Evolutionary conservation across 371 early-diverging fungal genomes (phyloP).

Genomic region (Rhizomucor miehei): DNA sequence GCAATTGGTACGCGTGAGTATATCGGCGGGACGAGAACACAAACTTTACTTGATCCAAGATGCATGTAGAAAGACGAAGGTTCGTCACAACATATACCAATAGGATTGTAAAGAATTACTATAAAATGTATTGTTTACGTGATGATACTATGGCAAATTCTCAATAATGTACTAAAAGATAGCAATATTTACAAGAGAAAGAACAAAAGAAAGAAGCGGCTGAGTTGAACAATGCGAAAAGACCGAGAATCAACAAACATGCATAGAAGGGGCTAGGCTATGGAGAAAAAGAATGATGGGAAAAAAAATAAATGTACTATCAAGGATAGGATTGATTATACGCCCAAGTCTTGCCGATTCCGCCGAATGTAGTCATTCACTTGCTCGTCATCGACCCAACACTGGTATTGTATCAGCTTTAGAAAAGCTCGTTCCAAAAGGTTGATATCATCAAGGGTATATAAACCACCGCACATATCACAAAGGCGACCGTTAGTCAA

Average conservation of each 20-base stretch:
- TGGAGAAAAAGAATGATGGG: not conserved
- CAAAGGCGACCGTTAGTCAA: constrained; percentile 32
- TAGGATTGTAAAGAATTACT: no score
- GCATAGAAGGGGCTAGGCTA: no score
- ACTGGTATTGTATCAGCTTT: constrained; percentile 40
- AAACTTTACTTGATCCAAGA: no score
- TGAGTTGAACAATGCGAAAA: not conserved
- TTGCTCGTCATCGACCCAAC: constrained; percentile 39
- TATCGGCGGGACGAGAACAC: no score
- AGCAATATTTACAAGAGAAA: constrained; percentile 1
- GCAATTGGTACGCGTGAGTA: no score
- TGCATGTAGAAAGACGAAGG: no score
- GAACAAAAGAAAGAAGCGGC: not conserved
- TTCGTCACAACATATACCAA: no score
- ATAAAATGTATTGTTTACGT: no score
- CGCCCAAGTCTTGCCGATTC: constrained; percentile 33
- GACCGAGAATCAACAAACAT: no score
- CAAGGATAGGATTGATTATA: constrained; percentile 13
- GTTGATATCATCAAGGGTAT: constrained; percentile 32
- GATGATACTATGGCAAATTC: constrained; percentile 6
- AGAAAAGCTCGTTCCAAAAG: constrained; percentile 40
- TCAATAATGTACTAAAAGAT: not conserved
- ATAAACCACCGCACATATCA: constrained; percentile 37
- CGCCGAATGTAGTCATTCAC: constrained; percentile 28
- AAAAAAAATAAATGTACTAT: not conserved